phyloP scores from a whole-genome alignment of 1,284 basidiomycete species.

The Pterulicium gracile region DNA sequence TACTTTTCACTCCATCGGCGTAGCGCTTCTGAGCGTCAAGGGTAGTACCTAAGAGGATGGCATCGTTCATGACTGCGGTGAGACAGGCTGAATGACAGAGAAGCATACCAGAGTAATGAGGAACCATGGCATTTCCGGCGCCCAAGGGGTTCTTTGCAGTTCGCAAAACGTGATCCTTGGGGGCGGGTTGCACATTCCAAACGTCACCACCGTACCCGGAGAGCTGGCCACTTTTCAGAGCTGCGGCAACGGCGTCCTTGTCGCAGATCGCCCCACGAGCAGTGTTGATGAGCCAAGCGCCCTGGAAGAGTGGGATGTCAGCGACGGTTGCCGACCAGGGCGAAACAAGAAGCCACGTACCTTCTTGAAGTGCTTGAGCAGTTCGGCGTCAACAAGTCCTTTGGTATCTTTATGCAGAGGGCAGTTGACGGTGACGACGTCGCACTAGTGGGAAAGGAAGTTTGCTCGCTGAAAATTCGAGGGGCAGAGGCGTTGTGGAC shows the following conservation, averaged over 20 bases:
- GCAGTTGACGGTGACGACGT: constrained; percentile 84
- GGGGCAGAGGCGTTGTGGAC: constrained; percentile 11
- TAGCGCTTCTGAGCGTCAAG: constrained; percentile 90
- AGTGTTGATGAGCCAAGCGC: constrained; percentile 89
- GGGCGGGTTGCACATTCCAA: constrained; percentile 78
- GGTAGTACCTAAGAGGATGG: constrained; percentile 72
- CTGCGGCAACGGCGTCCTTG: constrained; percentile 69
- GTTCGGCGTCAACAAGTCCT: constrained; percentile 74
- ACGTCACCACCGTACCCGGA: constrained; percentile 48
- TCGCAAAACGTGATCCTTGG: constrained; percentile 81
- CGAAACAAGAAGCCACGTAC: constrained; percentile 5
- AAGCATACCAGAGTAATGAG: constrained; percentile 83
- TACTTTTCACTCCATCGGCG: constrained; percentile 70
- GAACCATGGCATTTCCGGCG: constrained; percentile 80
- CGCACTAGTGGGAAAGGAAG: constrained; percentile 35
- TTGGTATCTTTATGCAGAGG: constrained; percentile 85
- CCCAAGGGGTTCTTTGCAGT: constrained; percentile 72
- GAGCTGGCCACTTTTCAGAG: constrained; percentile 72
- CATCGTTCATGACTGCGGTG: constrained; percentile 70
- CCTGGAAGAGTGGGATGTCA: constrained; percentile 15
- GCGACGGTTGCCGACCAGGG: not conserved
- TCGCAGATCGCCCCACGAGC: constrained; percentile 91
- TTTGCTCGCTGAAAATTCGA: constrained; percentile 2
- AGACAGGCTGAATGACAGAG: constrained; percentile 89
- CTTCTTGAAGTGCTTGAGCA: constrained; percentile 86